Evolutionary conservation across 192 early-diverging fungal genomes (phyloP), one percentile per base, ranked within the genome.

Genomic region (Backusella australiensis): DNA sequence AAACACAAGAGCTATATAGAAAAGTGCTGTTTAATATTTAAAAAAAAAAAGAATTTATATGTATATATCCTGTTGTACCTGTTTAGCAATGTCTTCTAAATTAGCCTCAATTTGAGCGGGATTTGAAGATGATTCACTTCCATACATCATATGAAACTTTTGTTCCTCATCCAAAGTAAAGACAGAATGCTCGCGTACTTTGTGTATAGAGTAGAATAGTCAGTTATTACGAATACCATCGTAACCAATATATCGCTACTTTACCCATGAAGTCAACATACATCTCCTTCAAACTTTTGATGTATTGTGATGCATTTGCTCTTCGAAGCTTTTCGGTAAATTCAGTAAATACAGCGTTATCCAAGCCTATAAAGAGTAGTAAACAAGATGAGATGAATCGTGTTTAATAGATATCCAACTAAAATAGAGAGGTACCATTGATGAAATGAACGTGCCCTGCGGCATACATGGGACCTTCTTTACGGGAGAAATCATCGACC

Each of bases 231-330:
- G 12, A 44, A 17, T 19, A 5, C 4, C 1, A 75, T 26, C 73
- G 11, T 12, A 11, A 1, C n/a, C 19, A 7, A 53, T 26, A 19
- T 59, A 8, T 34, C 3, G 42, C 21, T 29, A 49, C n/a, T 81
- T 38, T 86, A 95, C 94, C 92, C 65, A 93, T 82, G 79, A 96
- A 95, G 75, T 96, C 95, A 46, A 95, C 88, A 78, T 90, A 91
- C 73, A 96, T 84, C 74, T 96, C 95, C 80, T 89, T 92, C 34
- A 93, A 77, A 8, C 83, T 86, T 75, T 87, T 91, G 26, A 95
- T 89, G 68, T 84, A 86, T 41, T 87, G 83, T 44, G 81, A 80
- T 5, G 90, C 88, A 21, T 85, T 75, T 0, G 90, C 86, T 19
- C 78, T 77, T 19, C 84, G 91, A 73, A 83, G 70, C 75, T 71